phyloP scores from a whole-genome alignment of 768 basidiomycete genomes.

The Hericium rajendrae region DNA sequence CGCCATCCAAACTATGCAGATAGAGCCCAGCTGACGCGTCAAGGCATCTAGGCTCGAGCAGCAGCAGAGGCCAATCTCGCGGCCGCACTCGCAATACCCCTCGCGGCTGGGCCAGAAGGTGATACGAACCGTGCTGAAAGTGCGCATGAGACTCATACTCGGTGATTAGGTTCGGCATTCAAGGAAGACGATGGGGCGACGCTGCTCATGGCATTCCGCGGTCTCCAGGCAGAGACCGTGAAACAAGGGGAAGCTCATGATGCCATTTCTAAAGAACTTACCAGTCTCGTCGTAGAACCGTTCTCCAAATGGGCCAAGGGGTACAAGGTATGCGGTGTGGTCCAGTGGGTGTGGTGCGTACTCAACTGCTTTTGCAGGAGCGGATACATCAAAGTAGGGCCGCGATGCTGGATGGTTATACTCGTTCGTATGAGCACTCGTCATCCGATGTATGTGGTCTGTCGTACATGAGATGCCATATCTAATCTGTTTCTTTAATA shows the following conservation, averaged over 20 bases:
- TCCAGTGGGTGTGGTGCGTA: not conserved
- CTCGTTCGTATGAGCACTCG: conserved; percentile 61
- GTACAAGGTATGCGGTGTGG: conserved; percentile 46
- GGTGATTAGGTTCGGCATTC: conserved; percentile 48
- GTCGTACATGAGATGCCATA: not conserved
- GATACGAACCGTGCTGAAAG: conserved; percentile 29
- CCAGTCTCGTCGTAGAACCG: conserved; percentile 65
- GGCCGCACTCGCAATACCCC: conserved; percentile 41
- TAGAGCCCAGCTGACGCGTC: not conserved
- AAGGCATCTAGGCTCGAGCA: conserved; percentile 53
- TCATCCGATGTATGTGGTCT: conserved; percentile 43
- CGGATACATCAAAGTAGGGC: conserved; percentile 6
- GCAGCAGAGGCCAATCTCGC: conserved; percentile 61
- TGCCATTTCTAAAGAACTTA: conserved; percentile 64
- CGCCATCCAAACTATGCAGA: not conserved
- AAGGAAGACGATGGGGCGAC: conserved; percentile 79
- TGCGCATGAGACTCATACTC: not conserved
- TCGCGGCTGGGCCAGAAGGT: conserved; percentile 38
- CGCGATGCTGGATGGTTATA: conserved; percentile 15
- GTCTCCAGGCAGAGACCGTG: conserved; percentile 64
- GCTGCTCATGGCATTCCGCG: conserved; percentile 67
- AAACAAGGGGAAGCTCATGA: conserved; percentile 70
- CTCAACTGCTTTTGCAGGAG: conserved; percentile 1
- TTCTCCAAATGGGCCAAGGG: conserved; percentile 72
- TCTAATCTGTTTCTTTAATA: conserved; percentile 13